Percentiles rank a stretch among this genome's conserved stretches.
These are phyloP conservation scores for Aquanectria penicillioides DNA, from an alignment of 2,329 filamentous ascomycete species.

Conservation along the genomic window DNA sequence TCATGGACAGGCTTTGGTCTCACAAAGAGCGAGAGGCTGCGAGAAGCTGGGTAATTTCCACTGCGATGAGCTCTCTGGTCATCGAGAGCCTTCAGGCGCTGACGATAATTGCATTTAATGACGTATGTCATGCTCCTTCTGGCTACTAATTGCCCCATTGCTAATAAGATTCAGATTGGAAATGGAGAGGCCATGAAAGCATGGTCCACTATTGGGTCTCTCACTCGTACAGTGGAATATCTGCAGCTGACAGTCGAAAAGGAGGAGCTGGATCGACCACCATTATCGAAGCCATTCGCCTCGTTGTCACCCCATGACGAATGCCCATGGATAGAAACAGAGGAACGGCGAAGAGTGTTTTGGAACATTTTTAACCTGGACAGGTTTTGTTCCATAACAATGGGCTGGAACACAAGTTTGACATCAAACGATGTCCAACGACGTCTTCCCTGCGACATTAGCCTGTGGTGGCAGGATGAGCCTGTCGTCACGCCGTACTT, in stretches of 20 bases:
- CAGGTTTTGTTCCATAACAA: constrained; percentile 46
- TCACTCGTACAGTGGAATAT: constrained; percentile 41
- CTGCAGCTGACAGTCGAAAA: constrained; percentile 40
- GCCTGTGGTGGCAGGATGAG: constrained; percentile 50
- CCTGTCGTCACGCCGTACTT: constrained; percentile 51
- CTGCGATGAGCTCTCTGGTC: constrained; percentile 45
- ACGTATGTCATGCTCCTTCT: too few relatives aligned
- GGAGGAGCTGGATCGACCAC: constrained; percentile 42
- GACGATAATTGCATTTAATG: constrained; percentile 49
- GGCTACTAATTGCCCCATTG: constrained; percentile 29
- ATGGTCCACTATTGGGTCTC: constrained; percentile 30
- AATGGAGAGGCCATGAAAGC: constrained; percentile 22
- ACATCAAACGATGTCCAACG: constrained; percentile 48
- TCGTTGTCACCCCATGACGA: constrained; percentile 42
- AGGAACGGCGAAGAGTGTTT: constrained; percentile 49
- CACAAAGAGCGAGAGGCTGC: not conserved
- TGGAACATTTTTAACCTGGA: constrained; percentile 51
- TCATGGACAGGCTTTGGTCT: not conserved
- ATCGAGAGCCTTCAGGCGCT: constrained; percentile 50
- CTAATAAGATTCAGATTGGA: constrained; percentile 37
- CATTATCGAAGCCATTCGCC: constrained; percentile 37
- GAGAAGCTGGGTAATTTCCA: constrained; percentile 27
- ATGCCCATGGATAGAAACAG: constrained; percentile 41
- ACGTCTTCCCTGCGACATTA: constrained; percentile 51
- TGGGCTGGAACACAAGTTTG: constrained; percentile 50